phyloP scores from a whole-genome alignment of 371 early-diverging fungal species.

The Mortierella sp. region DNA sequence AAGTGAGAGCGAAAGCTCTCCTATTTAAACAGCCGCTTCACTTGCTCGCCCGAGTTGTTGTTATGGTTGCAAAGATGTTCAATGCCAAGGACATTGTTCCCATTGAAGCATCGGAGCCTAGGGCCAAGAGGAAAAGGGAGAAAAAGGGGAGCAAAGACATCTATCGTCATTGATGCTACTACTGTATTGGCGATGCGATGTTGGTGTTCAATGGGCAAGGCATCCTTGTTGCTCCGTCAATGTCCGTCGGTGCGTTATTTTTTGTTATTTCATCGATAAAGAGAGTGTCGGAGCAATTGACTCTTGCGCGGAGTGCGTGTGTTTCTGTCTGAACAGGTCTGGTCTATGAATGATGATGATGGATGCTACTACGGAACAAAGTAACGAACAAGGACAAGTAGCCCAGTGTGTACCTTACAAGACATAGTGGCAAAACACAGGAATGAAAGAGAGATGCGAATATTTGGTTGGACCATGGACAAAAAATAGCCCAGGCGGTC shows the following conservation, averaged over 20 bases:
- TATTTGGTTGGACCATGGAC: slow-evolving; percentile 2
- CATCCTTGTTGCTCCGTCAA: neutral
- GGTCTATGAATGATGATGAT: neutral
- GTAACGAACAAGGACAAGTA: neutral
- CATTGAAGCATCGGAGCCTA: neutral
- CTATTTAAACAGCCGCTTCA: slow-evolving; percentile 6
- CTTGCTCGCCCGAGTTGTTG: neutral
- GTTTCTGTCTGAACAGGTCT: neutral
- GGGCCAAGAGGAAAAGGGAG: neutral
- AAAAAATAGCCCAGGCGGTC: neutral
- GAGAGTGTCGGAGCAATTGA: neutral
- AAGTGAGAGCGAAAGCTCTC: neutral
- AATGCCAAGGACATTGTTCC: neutral
- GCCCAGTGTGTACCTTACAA: neutral
- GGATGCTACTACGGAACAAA: slow-evolving; percentile 2
- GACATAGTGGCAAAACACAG: neutral
- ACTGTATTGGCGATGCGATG: neutral
- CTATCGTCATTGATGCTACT: slow-evolving; percentile 7
- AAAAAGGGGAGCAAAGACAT: neutral
- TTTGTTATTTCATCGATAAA: neutral
- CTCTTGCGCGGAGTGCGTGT: neutral
- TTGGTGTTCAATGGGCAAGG: neutral
- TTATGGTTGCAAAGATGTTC: neutral
- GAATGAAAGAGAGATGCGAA: neutral
- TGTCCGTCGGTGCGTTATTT: neutral